A percentile compares a stretch with the other conserved stretches of the same genome.
phyloP scores from a whole-genome alignment of 352 stramenopile genomes.

The Pythium rhizo-oryzae region DNA sequence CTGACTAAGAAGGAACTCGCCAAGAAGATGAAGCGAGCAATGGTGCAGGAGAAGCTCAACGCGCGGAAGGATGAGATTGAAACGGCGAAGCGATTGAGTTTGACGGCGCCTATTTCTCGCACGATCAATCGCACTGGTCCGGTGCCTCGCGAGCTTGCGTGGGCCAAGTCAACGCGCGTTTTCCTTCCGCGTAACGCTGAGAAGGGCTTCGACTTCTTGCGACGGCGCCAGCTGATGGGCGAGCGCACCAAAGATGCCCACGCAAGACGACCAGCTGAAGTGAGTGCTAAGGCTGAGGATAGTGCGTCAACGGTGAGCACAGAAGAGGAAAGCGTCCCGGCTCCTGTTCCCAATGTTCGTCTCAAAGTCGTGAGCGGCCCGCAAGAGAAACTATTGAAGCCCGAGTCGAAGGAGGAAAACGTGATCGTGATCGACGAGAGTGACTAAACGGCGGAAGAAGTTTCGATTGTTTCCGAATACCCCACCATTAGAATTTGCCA shows the following conservation, averaged over 20 bases:
- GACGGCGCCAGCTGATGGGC: conserved; percentile 62
- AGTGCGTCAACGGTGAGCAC: conserved; percentile 29
- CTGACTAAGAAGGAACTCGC: conserved; percentile 81
- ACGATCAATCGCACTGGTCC: conserved; percentile 64
- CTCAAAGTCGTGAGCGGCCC: conserved; percentile 30
- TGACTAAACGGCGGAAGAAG: background rate
- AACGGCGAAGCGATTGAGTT: conserved; percentile 58
- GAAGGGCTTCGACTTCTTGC: conserved; percentile 73
- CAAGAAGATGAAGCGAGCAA: conserved; percentile 67
- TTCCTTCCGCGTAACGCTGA: conserved; percentile 69
- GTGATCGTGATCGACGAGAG: background rate
- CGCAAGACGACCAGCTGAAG: conserved; percentile 27
- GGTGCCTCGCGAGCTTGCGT: conserved; percentile 56
- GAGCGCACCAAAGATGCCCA: conserved; percentile 20
- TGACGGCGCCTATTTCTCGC: conserved; percentile 63
- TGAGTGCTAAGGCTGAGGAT: conserved; percentile 25
- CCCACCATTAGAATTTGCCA: conserved; percentile 17
- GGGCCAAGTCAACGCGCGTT: conserved; percentile 49
- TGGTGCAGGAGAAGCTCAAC: conserved; percentile 68
- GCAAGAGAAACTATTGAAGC: conserved; percentile 22
- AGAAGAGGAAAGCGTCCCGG: conserved; percentile 17
- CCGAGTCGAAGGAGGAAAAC: background rate
- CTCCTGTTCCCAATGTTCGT: conserved; percentile 6
- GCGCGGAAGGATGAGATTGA: conserved; percentile 69
- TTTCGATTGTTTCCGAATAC: background rate